Evolutionary conservation across 208 protist species (phyloP).

Genomic region (Leishmania amazonensis): DNA sequence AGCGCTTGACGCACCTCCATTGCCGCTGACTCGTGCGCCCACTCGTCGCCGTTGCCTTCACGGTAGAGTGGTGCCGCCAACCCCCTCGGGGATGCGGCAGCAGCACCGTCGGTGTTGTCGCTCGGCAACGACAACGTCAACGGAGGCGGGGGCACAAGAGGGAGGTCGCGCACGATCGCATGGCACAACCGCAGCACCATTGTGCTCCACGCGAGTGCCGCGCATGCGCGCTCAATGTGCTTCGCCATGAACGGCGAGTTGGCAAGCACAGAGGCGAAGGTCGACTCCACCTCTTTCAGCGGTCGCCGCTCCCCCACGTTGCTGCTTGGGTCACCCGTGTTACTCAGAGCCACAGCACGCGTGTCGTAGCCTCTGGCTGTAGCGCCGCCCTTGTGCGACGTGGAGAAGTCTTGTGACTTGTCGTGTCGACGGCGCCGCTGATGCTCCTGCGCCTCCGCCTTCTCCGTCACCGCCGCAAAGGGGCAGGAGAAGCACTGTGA

Average conservation of each 20-base stretch:
- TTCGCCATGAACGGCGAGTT: conserved; percentile 43
- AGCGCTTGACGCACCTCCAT: conserved; percentile 44
- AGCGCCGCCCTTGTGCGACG: not conserved
- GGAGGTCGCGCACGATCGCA: conserved; percentile 34
- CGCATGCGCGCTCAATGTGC: conserved; percentile 59
- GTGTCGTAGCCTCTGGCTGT: not conserved
- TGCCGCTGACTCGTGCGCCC: conserved; percentile 27
- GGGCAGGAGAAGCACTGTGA: conserved; percentile 54
- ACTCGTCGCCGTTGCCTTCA: conserved; percentile 13
- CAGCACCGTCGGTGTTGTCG: not conserved
- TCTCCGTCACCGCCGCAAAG: conserved; percentile 47
- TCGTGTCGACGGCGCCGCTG: conserved; percentile 19
- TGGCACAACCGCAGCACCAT: conserved; percentile 48
- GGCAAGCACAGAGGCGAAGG: conserved; percentile 50
- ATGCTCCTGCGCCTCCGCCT: conserved; percentile 36
- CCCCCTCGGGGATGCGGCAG: not conserved
- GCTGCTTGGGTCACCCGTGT: not conserved
- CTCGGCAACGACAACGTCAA: conserved; percentile 6
- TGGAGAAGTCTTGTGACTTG: not conserved
- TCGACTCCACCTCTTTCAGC: conserved; percentile 35
- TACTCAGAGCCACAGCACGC: not conserved
- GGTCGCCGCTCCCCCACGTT: not conserved
- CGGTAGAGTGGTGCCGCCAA: not conserved
- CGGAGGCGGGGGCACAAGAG: conserved; percentile 1
- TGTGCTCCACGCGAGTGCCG: conserved; percentile 66